phyloP scores from a whole-genome alignment of 129 eudicot species.

The Saussurea involucrata region DNA sequence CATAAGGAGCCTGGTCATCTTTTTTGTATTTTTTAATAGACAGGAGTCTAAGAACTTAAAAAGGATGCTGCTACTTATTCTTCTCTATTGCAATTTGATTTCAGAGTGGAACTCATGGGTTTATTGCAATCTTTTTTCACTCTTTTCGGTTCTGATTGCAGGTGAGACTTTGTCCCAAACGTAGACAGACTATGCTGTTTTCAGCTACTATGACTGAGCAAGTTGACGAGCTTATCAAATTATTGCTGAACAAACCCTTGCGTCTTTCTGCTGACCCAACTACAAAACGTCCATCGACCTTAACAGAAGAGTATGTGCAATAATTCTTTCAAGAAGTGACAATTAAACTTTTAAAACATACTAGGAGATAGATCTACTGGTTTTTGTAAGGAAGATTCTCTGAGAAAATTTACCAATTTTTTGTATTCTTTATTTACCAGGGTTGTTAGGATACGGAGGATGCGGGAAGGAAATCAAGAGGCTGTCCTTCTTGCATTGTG shows the following conservation, averaged over 20 bases:
- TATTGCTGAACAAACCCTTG: constrained; percentile 70
- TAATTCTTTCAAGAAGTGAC: neutral
- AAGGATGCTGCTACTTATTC: neutral
- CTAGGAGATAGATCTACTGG: neutral
- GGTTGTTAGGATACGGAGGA: constrained; percentile 86
- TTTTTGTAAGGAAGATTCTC: neutral
- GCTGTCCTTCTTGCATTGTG: constrained; percentile 95
- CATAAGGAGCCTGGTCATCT: neutral
- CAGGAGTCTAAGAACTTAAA: neutral
- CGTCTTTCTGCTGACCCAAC: constrained; percentile 89
- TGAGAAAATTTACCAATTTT: neutral
- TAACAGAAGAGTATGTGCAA: constrained; percentile 78
- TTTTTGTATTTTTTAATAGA: neutral
- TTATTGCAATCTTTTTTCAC: neutral
- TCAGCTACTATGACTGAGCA: constrained; percentile 98
- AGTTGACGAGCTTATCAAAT: constrained; percentile 77
- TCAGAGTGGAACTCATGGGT: neutral
- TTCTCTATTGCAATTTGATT: neutral
- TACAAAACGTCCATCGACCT: constrained; percentile 65
- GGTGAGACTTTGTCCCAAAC: constrained; percentile 82
- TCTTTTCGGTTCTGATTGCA: constrained; percentile 16
- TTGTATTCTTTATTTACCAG: constrained; percentile 36
- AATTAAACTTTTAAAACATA: neutral
- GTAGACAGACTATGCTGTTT: constrained; percentile 91
- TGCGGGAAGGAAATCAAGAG: constrained; percentile 85